Percentiles rank a stretch among this genome's conserved stretches.
phyloP scores from a whole-genome alignment of 169 alveolate species.

The Plasmodium coatneyi region DNA sequence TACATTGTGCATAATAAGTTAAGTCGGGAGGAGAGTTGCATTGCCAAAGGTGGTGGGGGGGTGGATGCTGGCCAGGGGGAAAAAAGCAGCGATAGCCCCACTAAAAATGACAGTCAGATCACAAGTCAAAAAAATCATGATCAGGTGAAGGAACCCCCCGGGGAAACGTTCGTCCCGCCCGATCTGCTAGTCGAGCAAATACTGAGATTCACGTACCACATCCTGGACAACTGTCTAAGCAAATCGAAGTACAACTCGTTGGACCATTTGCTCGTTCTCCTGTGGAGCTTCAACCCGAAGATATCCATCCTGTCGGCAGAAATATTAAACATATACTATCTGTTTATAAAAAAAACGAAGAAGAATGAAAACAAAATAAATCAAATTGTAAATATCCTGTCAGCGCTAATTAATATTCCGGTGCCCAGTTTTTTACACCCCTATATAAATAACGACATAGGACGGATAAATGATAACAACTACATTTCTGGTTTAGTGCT shows the following conservation, averaged over 20 bases:
- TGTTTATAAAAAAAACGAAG: constrained; percentile 64
- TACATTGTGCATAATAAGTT: constrained; percentile 74
- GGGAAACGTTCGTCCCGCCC: constrained; percentile 35
- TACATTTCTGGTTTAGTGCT: constrained; percentile 58
- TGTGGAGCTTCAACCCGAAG: constrained; percentile 74
- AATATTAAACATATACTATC: constrained; percentile 60
- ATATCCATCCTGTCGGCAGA: constrained; percentile 63
- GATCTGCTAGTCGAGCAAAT: constrained; percentile 63
- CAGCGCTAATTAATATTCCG: constrained; percentile 45
- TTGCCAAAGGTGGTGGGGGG: neutral
- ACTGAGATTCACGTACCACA: constrained; percentile 79
- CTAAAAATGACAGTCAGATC: neutral
- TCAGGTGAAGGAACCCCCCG: neutral
- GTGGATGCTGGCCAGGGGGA: neutral
- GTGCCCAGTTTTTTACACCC: constrained; percentile 56
- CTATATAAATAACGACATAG: constrained; percentile 51
- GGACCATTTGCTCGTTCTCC: constrained; percentile 75
- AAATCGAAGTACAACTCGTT: constrained; percentile 82
- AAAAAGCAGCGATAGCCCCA: neutral
- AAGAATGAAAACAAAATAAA: constrained; percentile 70
- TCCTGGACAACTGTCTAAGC: constrained; percentile 82
- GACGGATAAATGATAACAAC: constrained; percentile 57
- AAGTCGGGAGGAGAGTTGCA: constrained; percentile 50
- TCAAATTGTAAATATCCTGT: constrained; percentile 40
- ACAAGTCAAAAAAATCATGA: neutral